A percentile compares a stretch with the other conserved stretches of the same genome.
These are phyloP conservation scores for Skeletonema costatum DNA, from an alignment of 108 stramenopile genomes.

Conservation along the genomic window DNA sequence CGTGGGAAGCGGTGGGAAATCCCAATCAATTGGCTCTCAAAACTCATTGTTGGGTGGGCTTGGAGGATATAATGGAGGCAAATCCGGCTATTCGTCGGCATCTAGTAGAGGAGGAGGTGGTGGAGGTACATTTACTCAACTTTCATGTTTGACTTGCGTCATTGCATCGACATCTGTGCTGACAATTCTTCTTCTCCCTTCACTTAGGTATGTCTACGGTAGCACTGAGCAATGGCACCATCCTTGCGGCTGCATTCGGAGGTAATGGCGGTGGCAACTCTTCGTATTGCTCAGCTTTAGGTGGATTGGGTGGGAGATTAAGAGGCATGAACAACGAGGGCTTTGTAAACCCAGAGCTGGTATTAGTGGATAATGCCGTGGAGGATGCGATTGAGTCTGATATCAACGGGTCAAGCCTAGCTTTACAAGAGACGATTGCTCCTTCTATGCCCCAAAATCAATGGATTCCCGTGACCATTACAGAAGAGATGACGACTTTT, in stretches of 20 bases:
- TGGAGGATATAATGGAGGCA: slow-evolving; percentile 15
- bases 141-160: no score
- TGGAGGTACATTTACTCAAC: not conserved
- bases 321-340: not conserved
- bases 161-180: no score
- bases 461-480: slow-evolving; percentile 13
- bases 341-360: slow-evolving; percentile 11
- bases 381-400: not conserved
- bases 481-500: slow-evolving; percentile 1
- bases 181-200: no score
- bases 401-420: not conserved
- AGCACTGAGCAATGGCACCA: not conserved
- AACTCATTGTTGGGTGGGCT: slow-evolving; percentile 5
- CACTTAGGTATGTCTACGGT: not conserved
- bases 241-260: not conserved
- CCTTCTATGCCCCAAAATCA: slow-evolving; percentile 12
- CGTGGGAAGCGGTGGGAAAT: slow-evolving; percentile 14
- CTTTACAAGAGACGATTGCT: slow-evolving; percentile 3
- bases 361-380: not conserved
- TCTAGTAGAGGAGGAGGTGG: slow-evolving; percentile 20
- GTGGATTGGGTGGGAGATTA: not conserved
- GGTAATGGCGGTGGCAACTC: slow-evolving; percentile 12
- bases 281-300: not conserved
- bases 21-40: not conserved
- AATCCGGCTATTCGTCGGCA: not conserved